Evolutionary conservation across 345 rosid genomes (phyloP).

Genomic region (Cardamine occulta): DNA sequence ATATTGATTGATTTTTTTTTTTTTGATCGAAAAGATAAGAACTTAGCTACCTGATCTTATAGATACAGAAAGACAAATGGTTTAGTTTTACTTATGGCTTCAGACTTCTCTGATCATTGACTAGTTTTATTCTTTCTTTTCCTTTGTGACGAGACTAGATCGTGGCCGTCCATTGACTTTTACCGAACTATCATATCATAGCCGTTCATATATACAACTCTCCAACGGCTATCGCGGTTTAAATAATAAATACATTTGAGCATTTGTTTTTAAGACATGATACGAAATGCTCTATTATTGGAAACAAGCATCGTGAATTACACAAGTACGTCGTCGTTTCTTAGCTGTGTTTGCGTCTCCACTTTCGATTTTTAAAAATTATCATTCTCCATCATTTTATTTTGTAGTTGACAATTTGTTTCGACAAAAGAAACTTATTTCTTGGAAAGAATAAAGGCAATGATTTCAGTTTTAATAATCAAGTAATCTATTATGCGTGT

Average conservation of each 20-base stretch:
- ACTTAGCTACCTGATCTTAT: slow-evolving; percentile 1
- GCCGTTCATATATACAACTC: slow-evolving; percentile 38
- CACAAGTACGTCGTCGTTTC: slow-evolving; percentile 32
- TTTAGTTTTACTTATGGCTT: slow-evolving; percentile 16
- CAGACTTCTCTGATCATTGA: slow-evolving; percentile 20
- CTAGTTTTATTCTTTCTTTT: background rate
- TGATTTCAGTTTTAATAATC: slow-evolving; percentile 29
- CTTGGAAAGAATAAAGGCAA: slow-evolving; percentile 39
- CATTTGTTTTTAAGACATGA: slow-evolving; percentile 10
- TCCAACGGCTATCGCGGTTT: slow-evolving; percentile 33
- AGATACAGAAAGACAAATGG: slow-evolving; percentile 28
- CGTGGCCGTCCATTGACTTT: slow-evolving; percentile 31
- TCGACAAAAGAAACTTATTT: slow-evolving; percentile 29
- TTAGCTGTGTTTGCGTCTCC: slow-evolving; percentile 19
- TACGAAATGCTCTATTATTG: slow-evolving; percentile 40
- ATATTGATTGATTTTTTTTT: slow-evolving; percentile 28
- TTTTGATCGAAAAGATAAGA: slow-evolving; percentile 47
- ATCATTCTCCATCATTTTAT: slow-evolving; percentile 3
- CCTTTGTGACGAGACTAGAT: slow-evolving; percentile 30
- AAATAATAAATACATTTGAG: background rate
- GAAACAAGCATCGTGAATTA: background rate
- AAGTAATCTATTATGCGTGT: slow-evolving; percentile 34
- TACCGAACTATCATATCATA: slow-evolving; percentile 38
- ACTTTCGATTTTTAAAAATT: background rate
- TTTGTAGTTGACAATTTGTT: slow-evolving; percentile 34